Evolutionary conservation across 2,329 filamentous ascomycete species (phyloP), one percentile per base, ranked within the genome.

Genomic region (Diaporthe ampelina): DNA sequence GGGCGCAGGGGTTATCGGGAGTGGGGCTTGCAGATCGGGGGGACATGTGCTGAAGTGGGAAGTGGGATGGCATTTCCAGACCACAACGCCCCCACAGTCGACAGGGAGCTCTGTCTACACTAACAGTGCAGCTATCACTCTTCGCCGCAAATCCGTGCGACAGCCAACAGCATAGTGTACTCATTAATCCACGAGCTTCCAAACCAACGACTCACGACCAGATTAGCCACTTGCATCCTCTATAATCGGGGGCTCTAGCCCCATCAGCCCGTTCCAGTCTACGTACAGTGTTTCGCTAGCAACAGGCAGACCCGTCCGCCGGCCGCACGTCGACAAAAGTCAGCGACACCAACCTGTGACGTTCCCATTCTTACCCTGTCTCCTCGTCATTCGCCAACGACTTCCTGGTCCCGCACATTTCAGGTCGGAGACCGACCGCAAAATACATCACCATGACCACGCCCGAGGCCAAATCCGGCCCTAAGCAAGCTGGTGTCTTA

Each of bases 401-500:
- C 29, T 21, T 40, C 50, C 63, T 13, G 63, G 48, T 17, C 15
- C 17, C 24, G 8, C 45, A 4, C 35, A 2, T 24, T 45, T 68
- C 29, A 63, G 32, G 15, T 13, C 24, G 48, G 21, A 50, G 8
- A 26, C 26, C 57, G 15, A 58, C 13, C n/a, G n/a, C 32, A 35
- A 4, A 54, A 17, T 21, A 50, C 54, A 32, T 24, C 32, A 59
- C 54, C 48, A 81, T 79, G 78, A 73, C 78, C 21, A 71, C 80
- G 3, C 78, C 79, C 8, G 80, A 80, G 75, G 70, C 77, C 43
- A 75, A 79, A 40, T 78, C 82, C 26, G 43, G 26, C 24, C 84
- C 82, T 50, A 85, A 86, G 76, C 70, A 72, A 61, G 76, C 87
- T 7, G 90, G 90, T 35, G 84, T 90, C 13, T 82, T 90, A 45